These are phyloP conservation scores for Wickerhamomyces strasburgensis DNA, from an alignment of 805 yeast genomes.

Conservation along the genomic window DNA sequence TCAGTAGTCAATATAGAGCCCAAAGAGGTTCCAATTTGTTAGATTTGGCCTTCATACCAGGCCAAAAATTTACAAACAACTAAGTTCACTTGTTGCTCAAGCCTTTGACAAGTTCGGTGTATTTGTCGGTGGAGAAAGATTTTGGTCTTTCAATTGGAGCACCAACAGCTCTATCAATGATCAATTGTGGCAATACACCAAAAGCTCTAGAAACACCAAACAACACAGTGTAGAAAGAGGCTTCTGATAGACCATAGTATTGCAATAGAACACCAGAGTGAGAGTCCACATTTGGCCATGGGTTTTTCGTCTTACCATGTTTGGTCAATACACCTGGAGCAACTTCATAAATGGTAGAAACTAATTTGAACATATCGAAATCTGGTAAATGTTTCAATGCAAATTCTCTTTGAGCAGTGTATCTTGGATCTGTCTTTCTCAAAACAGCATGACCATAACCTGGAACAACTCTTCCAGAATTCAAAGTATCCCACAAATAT, in stretches of 20 bases:
- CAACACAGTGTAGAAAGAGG: conserved; percentile 78
- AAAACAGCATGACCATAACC: conserved; percentile 88
- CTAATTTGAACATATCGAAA: conserved; percentile 73
- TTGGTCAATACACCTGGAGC: conserved; percentile 77
- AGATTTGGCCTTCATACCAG: background rate
- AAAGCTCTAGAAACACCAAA: conserved; percentile 86
- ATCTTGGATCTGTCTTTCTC: conserved; percentile 86
- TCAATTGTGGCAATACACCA: conserved; percentile 82
- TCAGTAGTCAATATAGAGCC: too few species aligned
- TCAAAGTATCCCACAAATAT: conserved; percentile 74
- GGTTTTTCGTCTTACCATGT: conserved; percentile 89
- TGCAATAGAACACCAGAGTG: conserved; percentile 83
- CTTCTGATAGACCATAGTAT: conserved; percentile 80
- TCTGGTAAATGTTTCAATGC: conserved; percentile 74
- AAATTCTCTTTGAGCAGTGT: conserved; percentile 80
- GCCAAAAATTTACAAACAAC: conserved; percentile 4
- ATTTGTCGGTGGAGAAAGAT: conserved; percentile 91
- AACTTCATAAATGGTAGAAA: conserved; percentile 70
- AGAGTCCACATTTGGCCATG: conserved; percentile 90
- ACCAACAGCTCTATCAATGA: conserved; percentile 80
- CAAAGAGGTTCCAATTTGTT: too few species aligned
- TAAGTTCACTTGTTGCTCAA: conserved; percentile 23
- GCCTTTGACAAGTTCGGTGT: conserved; percentile 69
- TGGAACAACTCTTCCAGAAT: conserved; percentile 81
- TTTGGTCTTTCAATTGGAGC: conserved; percentile 85